A percentile compares a stretch with the other conserved stretches of the same genome.
Evolutionary conservation across 139 green algal species (phyloP).

Genomic region (Picochlorum sp.): DNA sequence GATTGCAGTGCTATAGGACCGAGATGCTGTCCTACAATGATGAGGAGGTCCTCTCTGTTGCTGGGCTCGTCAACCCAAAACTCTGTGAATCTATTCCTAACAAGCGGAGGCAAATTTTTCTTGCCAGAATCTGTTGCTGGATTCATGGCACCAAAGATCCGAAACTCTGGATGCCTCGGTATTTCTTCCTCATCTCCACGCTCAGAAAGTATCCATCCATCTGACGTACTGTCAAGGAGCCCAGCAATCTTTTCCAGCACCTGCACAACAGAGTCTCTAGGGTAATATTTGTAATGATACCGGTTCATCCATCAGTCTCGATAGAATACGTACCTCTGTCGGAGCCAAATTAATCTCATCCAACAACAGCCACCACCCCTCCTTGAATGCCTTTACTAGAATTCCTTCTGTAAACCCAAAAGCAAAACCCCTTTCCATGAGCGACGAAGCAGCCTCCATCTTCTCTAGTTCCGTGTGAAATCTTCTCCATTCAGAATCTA

Average conservation of each 20-base stretch:
- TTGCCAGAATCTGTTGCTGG: conserved; percentile 95
- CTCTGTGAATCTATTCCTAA: conserved; percentile 92
- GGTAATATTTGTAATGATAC: conserved; percentile 5
- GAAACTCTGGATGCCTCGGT: conserved; percentile 77
- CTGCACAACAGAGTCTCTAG: conserved; percentile 10
- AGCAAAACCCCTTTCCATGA: conserved; percentile 70
- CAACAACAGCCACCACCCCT: conserved; percentile 94
- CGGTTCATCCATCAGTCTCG: not conserved
- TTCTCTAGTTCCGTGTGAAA: conserved; percentile 60
- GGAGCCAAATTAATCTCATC: conserved; percentile 94
- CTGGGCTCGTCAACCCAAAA: conserved; percentile 81
- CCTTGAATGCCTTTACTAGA: conserved; percentile 72
- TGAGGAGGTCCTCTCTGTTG: conserved; percentile 63
- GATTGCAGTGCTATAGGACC: conserved; percentile 19
- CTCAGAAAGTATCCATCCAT: conserved; percentile 61
- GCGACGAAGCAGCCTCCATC: conserved; percentile 57
- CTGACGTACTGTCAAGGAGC: conserved; percentile 66
- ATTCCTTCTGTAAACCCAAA: conserved; percentile 94
- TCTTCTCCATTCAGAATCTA: conserved; percentile 43
- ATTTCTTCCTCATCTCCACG: conserved; percentile 64
- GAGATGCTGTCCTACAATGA: conserved; percentile 75
- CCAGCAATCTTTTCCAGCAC: conserved; percentile 74
- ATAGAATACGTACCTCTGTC: conserved; percentile 39
- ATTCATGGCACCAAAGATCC: conserved; percentile 96
- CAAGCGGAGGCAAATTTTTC: conserved; percentile 72